A percentile compares a stretch with the other conserved stretches of the same genome.
Conservation (phyloP, 495 filamentous ascomycete genomes). For the Terfezia boudieri region DNA sequence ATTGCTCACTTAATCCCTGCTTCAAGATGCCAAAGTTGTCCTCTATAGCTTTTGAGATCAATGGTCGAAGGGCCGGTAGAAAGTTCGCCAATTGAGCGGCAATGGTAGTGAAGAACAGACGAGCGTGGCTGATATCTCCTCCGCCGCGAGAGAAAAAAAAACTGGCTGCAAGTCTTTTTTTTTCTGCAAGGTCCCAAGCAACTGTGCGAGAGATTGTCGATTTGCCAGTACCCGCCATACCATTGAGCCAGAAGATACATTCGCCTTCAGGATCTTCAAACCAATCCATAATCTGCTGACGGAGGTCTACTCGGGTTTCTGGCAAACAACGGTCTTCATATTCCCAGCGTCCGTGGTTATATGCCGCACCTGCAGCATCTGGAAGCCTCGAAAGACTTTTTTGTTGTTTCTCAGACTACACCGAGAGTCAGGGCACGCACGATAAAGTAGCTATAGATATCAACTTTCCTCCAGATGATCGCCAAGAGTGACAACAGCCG, state of each 20-base stretch:
- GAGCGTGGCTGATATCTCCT: conserved; percentile 8
- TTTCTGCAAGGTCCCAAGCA: not conserved
- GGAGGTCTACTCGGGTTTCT: conserved; percentile 6
- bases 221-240: conserved; percentile 19
- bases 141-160: conserved; percentile 2
- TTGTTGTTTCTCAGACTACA: not conserved
- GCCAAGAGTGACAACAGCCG: not conserved
- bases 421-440: not conserved
- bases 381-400: not conserved
- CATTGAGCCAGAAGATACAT: conserved; percentile 22
- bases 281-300: conserved; percentile 5
- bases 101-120: conserved; percentile 9
- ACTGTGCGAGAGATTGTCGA: conserved; percentile 19
- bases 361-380: not conserved
- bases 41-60: conserved; percentile 4
- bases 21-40: not conserved
- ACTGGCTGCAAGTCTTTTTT: conserved; percentile 4
- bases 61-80: not conserved
- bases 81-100: conserved; percentile 6
- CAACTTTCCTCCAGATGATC: not conserved
- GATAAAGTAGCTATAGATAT: not conserved
- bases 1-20: conserved; percentile 4
- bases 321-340: conserved; percentile 3
- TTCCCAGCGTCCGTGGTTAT: not conserved
- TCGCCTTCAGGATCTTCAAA: not conserved